Evolutionary conservation across 768 basidiomycete genomes (phyloP), one percentile per base, ranked within the genome.

Genomic region (Epithele typhae): DNA sequence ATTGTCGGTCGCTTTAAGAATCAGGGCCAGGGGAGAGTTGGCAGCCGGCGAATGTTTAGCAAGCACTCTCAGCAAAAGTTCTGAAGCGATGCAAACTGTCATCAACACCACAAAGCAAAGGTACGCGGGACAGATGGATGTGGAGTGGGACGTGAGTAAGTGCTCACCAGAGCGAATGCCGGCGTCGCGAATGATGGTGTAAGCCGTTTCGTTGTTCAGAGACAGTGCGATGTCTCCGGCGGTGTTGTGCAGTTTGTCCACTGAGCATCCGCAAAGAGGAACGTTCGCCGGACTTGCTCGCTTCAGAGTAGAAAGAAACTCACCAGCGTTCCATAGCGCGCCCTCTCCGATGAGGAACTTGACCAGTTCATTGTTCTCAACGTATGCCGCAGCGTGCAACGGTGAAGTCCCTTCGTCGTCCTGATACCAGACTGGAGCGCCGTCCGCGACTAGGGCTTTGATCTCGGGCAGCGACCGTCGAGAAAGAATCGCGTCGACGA

Each of bases 221-320:
- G 92, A 95, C 24, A 92, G 70, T 10, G 92, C 87, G 41, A 98
- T 79, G 56, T 97, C 95, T 8, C 84, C 93, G 1, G 96, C 90
- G 7, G 92, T 95, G 57, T 85, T 79, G 34, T 81, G 78, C 48
- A 83, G 65, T 49, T 82, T 75, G 61, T 96, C 92, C 52, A 87
- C 92, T 87, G 45, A 45, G 19, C 12, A 25, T 23, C 3, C 7
- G 41, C 37, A 27, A 17, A 15, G 22, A 7, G 5, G 8, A 25
- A 21, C 6, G 33, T 19, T 41, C 32, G 23, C 14, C 30, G 25
- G 35, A 25, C 11, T 41, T 40, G 9, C 14, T 40, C 25, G 12
- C 32, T 35, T 9, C 11, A 11, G 25, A 22, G 18, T 32, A 22
- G 14, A 34, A 27, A 52, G 40, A n/a, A 30, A 46, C 30, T 52